Percentiles rank a stretch among this genome's conserved stretches.
Conservation (phyloP, 306 rosid species). For the Cucurbita moschata region DNA sequence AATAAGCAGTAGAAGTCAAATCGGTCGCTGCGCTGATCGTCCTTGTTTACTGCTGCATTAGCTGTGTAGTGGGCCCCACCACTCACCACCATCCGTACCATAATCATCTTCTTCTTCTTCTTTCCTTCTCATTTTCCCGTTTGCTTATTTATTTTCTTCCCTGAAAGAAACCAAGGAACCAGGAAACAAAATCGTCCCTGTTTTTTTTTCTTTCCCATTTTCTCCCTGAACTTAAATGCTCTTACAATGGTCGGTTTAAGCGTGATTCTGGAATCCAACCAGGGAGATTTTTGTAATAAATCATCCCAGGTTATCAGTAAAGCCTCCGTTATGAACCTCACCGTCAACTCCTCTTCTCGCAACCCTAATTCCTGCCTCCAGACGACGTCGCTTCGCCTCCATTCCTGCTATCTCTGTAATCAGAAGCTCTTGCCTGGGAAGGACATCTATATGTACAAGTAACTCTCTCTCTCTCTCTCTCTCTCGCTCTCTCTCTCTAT, state of each 20-base stretch:
- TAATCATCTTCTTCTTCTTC: neutral
- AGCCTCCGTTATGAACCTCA: conserved; percentile 25
- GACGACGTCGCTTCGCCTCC: conserved; percentile 27
- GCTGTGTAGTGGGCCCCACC: conserved; percentile 72
- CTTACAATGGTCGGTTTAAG: conserved; percentile 57
- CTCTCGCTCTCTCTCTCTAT: neutral
- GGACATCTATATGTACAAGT: conserved; percentile 98
- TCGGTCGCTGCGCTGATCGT: conserved; percentile 43
- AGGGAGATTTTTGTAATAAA: conserved; percentile 4
- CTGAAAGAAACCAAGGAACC: conserved; percentile 2
- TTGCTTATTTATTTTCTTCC: conserved; percentile 19
- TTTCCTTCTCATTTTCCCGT: neutral
- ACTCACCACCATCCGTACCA: neutral
- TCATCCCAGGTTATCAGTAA: conserved; percentile 49
- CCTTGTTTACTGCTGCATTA: conserved; percentile 44
- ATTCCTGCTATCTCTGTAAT: conserved; percentile 54
- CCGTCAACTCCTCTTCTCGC: neutral
- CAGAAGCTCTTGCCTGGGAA: conserved; percentile 56
- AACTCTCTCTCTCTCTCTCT: conserved; percentile 7
- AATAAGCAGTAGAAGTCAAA: conserved; percentile 37
- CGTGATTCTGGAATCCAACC: conserved; percentile 52
- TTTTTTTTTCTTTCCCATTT: neutral
- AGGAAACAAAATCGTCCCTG: neutral
- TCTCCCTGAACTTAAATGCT: neutral
- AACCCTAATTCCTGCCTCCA: neutral